Evolutionary conservation across 2,329 filamentous ascomycete species (phyloP).

Genomic region (Cordyceps javanica): DNA sequence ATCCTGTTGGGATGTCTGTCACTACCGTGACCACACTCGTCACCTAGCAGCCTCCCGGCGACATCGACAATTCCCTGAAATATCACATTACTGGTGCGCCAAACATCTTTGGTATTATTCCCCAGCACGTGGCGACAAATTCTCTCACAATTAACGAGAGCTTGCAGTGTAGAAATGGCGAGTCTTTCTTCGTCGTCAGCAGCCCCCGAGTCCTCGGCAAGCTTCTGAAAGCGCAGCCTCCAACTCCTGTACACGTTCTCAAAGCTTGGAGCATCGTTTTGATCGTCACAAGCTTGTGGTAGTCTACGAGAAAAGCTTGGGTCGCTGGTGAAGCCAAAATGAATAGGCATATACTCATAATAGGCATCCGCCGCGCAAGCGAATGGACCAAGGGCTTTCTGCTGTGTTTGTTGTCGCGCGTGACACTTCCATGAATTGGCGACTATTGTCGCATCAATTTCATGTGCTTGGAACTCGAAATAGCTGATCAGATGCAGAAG

Average conservation of each 20-base stretch:
- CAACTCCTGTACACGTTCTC: slow-evolving; percentile 10
- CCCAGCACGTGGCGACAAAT: background rate
- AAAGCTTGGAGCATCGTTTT: background rate
- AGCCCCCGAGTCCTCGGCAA: background rate
- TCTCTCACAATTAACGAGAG: background rate
- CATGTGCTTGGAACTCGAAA: slow-evolving; percentile 12
- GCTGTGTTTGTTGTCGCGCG: background rate
- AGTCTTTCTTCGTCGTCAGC: background rate
- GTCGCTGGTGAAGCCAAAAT: background rate
- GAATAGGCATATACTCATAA: slow-evolving; percentile 6
- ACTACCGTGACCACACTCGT: background rate
- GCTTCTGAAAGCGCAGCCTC: slow-evolving; percentile 10
- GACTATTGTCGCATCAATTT: background rate
- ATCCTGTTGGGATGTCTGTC: background rate
- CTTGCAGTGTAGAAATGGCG: background rate
- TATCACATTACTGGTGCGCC: background rate
- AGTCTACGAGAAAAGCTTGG: background rate
- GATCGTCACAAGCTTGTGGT: background rate
- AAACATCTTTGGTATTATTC: background rate
- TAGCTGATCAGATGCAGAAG: slow-evolving; percentile 15
- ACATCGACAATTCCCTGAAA: background rate
- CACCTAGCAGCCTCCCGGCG: background rate
- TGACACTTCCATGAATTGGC: background rate
- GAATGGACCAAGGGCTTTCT: background rate
- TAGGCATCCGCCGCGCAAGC: slow-evolving; percentile 2